Evolutionary conservation across 192 early-diverging fungal genomes (phyloP), one percentile per base, ranked within the genome.

Genomic region (Coemansia reversa): DNA sequence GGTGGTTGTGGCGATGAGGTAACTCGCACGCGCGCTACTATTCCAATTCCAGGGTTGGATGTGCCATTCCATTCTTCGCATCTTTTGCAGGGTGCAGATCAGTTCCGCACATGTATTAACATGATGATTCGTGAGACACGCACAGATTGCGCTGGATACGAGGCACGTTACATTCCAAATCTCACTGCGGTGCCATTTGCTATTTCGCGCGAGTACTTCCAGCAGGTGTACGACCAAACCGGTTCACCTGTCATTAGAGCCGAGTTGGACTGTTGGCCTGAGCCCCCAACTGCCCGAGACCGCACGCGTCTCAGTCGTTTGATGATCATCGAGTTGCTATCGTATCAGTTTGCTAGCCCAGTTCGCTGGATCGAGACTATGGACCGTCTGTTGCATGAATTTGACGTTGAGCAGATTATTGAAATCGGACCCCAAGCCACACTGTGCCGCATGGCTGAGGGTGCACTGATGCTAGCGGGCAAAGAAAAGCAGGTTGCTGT

Each of bases 341-440:
- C 94, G 27, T 93, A 98, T 72, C 96, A 98, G 82, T 96, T 98
- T 74, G 96, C 96, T 9, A 92, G 89, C 47, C 91, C 96, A 28
- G 96, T 98, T 29, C 84, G 90, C 60, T 98, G 96, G 96, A 96
- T 98, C 69, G 93, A 95, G 76, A 96, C 94, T 20, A 94, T 96
- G 79, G 91, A 95, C 58, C 79, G 83, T 45, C 80, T 98, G 58
- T 91, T 98, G 75, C 83, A 85, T 67, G 82, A 90, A 69, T 90
- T 86, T 70, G 76, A 85, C 29, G 88, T 93, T 42, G 89, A 90
- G 68, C 87, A 92, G 33, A 49, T 98, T 45, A 89, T 98, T 53
- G 96, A 98, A 70, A 85, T 96, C 27, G 96, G 96, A 27, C 91
- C 96, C 23, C 83, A 76, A 64, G 91, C 95, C 27, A 94, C 92